A percentile compares a stretch with the other conserved stretches of the same genome.
These are phyloP conservation scores for Phytophthora ramorum DNA, from an alignment of 352 stramenopile genomes.

Conservation along the genomic window DNA sequence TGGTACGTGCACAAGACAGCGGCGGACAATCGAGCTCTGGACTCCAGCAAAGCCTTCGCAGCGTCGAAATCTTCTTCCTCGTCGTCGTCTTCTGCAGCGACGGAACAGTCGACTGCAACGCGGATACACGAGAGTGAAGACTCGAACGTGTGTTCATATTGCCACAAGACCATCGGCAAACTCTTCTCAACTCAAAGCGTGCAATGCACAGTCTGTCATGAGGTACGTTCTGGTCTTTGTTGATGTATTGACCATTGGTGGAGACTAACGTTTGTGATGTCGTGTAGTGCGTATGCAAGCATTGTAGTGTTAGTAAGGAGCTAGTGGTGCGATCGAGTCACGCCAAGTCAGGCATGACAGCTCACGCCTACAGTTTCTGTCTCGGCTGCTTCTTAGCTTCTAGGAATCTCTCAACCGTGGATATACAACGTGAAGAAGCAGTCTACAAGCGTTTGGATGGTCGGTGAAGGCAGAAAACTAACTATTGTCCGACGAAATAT, in stretches of 20 bases:
- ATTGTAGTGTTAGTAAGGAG: slow-evolving; percentile 35
- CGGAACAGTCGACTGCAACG: slow-evolving; percentile 7
- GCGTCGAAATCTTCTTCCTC: slow-evolving; percentile 32
- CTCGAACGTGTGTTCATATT: slow-evolving; percentile 9
- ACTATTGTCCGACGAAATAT: too few species aligned
- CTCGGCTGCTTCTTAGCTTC: slow-evolving; percentile 44
- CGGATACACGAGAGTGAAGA: slow-evolving; percentile 12
- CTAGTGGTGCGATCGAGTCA: slow-evolving; percentile 28
- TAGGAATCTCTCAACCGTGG: slow-evolving; percentile 29
- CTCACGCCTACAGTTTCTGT: slow-evolving; percentile 43
- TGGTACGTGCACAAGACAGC: slow-evolving; percentile 48
- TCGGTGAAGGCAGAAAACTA: background rate
- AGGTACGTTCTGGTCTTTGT: slow-evolving; percentile 14
- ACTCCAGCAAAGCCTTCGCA: slow-evolving; percentile 13
- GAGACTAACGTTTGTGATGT: slow-evolving; percentile 3
- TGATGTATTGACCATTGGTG: background rate
- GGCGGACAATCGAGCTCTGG: slow-evolving; percentile 4
- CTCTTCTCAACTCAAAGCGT: slow-evolving; percentile 26
- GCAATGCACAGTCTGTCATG: slow-evolving; percentile 29
- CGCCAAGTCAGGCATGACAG: slow-evolving; percentile 16
- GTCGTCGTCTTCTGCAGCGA: slow-evolving; percentile 12
- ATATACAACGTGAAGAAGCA: slow-evolving; percentile 48
- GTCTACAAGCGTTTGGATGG: slow-evolving; percentile 15
- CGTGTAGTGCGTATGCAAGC: slow-evolving; percentile 30
- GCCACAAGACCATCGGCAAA: slow-evolving; percentile 24